Evolutionary conservation across 2,329 filamentous ascomycete species (phyloP).

Genomic region (Alternaria ventricosa): DNA sequence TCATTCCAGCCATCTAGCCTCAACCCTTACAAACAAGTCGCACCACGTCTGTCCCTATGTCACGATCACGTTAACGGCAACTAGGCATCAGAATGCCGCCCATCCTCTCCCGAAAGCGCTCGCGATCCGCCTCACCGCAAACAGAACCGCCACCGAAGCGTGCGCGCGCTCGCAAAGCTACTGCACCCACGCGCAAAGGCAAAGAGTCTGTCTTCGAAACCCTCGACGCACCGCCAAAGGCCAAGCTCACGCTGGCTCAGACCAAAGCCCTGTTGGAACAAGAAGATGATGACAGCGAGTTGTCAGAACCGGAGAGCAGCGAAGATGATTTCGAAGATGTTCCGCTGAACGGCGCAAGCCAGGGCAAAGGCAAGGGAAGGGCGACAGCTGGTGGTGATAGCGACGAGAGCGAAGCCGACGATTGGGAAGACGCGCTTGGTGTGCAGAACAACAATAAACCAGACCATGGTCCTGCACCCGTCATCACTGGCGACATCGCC

Average conservation of each 20-base stretch:
- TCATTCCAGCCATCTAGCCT: slow-evolving; percentile 20
- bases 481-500: slow-evolving; percentile 71
- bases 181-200: slow-evolving; percentile 26
- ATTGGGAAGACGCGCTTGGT: slow-evolving; percentile 50
- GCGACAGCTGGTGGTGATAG: slow-evolving; percentile 35
- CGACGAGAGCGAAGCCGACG: slow-evolving; percentile 49
- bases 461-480: slow-evolving; percentile 51
- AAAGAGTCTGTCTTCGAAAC: slow-evolving; percentile 55
- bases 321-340: slow-evolving; percentile 59
- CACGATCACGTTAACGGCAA: background rate
- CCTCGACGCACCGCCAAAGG: slow-evolving; percentile 50
- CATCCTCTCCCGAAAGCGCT: slow-evolving; percentile 69
- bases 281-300: slow-evolving; percentile 50
- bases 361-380: slow-evolving; percentile 54
- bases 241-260: slow-evolving; percentile 37
- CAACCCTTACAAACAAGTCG: background rate
- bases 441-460: slow-evolving; percentile 43
- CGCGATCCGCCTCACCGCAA: slow-evolving; percentile 58
- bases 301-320: slow-evolving; percentile 52
- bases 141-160: slow-evolving; percentile 43
- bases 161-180: slow-evolving; percentile 20
- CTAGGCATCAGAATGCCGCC: slow-evolving; percentile 65
- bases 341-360: slow-evolving; percentile 31
- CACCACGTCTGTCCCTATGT: background rate
- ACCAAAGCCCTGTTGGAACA: slow-evolving; percentile 49